phyloP scores from a whole-genome alignment of 2,329 filamentous ascomycete genomes.

The Penicillium sp. region DNA sequence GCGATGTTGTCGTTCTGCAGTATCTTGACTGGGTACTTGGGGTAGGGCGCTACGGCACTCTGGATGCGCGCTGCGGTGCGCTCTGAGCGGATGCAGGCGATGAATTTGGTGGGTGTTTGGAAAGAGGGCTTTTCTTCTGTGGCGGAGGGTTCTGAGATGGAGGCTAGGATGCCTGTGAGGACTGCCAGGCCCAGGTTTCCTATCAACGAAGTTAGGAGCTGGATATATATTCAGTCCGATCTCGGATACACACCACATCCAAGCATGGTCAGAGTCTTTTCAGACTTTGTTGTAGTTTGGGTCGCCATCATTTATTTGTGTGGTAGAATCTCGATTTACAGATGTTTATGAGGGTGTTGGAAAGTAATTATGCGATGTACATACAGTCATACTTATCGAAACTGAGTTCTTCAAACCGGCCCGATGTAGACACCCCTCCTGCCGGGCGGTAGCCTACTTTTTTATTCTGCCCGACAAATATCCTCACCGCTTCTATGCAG shows the following conservation, averaged over 20 bases:
- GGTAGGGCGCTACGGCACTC: conserved; percentile 61
- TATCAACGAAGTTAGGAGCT: conserved; percentile 30
- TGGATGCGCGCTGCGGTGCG: conserved; percentile 67
- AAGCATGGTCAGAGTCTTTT: conserved; percentile 69
- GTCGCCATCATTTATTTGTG: conserved; percentile 14
- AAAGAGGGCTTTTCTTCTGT: conserved; percentile 23
- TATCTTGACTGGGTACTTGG: conserved; percentile 56
- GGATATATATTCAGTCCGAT: not conserved
- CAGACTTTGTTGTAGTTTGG: conserved; percentile 29
- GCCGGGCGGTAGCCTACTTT: conserved; percentile 11
- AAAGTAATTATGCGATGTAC: not conserved
- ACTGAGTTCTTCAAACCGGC: not conserved
- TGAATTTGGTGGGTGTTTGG: conserved; percentile 68
- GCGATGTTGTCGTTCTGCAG: conserved; percentile 68
- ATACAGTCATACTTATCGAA: not conserved
- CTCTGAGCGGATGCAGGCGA: conserved; percentile 72
- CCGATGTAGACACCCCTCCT: not conserved
- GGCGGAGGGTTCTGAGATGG: conserved; percentile 52
- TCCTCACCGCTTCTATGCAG: conserved; percentile 19
- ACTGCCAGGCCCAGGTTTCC: conserved; percentile 85
- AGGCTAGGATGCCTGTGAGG: conserved; percentile 71
- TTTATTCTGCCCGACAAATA: conserved; percentile 22
- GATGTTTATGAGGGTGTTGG: not conserved
- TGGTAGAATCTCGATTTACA: not conserved
- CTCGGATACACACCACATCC: conserved; percentile 64